These are phyloP conservation scores for Hypoxylon lenormandii DNA, from an alignment of 495 filamentous ascomycete species.

Conservation along the genomic window DNA sequence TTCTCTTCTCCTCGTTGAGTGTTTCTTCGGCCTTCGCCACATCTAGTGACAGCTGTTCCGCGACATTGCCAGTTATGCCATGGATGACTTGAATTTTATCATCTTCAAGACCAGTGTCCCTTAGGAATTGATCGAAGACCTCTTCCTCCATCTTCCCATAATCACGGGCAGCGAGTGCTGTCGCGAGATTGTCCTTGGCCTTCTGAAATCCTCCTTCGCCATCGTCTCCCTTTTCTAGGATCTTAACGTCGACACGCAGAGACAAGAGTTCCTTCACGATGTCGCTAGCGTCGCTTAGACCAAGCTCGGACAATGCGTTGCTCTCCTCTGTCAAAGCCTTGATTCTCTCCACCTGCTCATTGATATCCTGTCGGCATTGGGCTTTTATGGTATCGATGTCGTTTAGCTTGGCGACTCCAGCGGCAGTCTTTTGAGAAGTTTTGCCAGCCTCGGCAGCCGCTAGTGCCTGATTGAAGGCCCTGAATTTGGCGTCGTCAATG, in stretches of 20 bases:
- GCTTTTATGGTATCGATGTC: constrained; percentile 34
- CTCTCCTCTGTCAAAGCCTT: constrained; percentile 5
- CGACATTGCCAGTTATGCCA: constrained; percentile 1
- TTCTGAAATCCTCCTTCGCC: constrained; percentile 27
- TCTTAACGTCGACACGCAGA: constrained; percentile 21
- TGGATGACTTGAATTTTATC: constrained; percentile 29
- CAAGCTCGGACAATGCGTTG: constrained; percentile 24
- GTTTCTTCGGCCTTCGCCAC: constrained; percentile 12
- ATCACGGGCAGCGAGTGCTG: constrained; percentile 20
- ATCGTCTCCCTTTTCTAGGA: constrained; percentile 30
- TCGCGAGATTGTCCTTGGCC: constrained; percentile 25
- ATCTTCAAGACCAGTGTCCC: constrained; percentile 26
- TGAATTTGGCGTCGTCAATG: constrained; percentile 42
- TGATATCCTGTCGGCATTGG: constrained; percentile 44
- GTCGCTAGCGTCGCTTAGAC: constrained; percentile 32
- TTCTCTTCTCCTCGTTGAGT: constrained; percentile 22
- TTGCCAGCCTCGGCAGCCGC: constrained; percentile 3
- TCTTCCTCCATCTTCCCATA: constrained; percentile 24
- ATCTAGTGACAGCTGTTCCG: constrained; percentile 8
- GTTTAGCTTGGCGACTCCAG: constrained; percentile 1
- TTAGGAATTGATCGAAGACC: constrained; percentile 39
- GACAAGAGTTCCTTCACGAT: constrained; percentile 28
- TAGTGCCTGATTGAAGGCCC: constrained; percentile 20
- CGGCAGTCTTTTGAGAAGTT: constrained; percentile 16
- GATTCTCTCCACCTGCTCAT: constrained; percentile 43